Base-by-base conservation (phyloP, 106 monocot genomes). In the Chionographis japonica region DNA sequence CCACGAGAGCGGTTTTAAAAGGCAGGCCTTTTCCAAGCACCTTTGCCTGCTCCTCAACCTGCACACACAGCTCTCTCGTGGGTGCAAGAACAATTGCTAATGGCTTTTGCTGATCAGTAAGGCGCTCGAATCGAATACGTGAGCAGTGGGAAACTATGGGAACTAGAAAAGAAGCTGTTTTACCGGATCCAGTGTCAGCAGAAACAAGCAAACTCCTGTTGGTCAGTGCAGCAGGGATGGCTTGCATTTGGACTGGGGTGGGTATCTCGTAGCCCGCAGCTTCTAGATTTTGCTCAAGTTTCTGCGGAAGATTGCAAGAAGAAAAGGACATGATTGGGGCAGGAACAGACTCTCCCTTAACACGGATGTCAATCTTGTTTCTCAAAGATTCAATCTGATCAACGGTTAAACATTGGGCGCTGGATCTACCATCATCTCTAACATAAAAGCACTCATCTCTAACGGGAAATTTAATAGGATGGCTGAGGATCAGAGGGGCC, bases 1-100 rank as follows among this genome's bases (percentile, higher is more conserved):
- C 78, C n/a, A 89, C 81, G 60, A 94, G 89, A 36, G 89, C 86
- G 51, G 93, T 94, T 68, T 90, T 94, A 72, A 94, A 94, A 69
- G 79, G 84, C 7, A 94, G 63, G 50, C 86, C 93, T 64, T 89
- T 94, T 2, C 79, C 93, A 58, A 90, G 84, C 8, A 78, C 40
- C 64, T 89, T 94, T 43, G 93, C 93, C 80, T 90, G 82, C 5
- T 90, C 86, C 61, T 94, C 93, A 40, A 94, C 72, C 72, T 90
- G 93, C 36, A 84, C 73, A 58, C 93, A 94, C 9, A 94, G 79
- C 74, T 94, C 93, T 78, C 93, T 86, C 8, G 89, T 90, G 2
- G 89, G 93, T 37, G 89, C 77, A 56, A 94, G 79, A 73, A 94
- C 77, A 50, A 94, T 80, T n/a, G 79, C 89, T 74, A 86, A 69